Conservation (phyloP, 306 rosid species). For the Vigna hirtella region DNA sequence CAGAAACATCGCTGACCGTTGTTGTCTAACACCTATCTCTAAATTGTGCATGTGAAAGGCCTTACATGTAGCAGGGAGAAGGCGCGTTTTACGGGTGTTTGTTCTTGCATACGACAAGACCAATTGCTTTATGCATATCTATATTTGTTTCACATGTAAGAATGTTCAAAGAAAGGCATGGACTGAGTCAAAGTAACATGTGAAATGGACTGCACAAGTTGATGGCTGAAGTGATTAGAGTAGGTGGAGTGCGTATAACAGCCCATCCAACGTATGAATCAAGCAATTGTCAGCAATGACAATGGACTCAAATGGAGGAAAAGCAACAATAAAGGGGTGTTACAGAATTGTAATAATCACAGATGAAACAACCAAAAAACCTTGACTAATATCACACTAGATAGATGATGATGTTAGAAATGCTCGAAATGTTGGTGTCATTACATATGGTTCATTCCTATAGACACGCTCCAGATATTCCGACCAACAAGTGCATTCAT, state of each 20-base stretch:
- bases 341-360: neutral
- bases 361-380: neutral
- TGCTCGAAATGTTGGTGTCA: neutral
- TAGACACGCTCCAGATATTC: slow-evolving; percentile 26
- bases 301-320: no score
- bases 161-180: neutral
- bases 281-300: slow-evolving; percentile 5
- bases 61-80: neutral
- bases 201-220: slow-evolving; percentile 1
- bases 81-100: slow-evolving; percentile 3
- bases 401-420: neutral
- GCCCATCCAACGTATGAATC: slow-evolving; percentile 7
- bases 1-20: slow-evolving; percentile 11
- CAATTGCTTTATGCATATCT: neutral
- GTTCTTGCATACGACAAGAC: slow-evolving; percentile 9
- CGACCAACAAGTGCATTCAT: slow-evolving; percentile 29
- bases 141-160: neutral
- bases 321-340: neutral
- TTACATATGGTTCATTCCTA: neutral
- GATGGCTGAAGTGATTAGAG: neutral
- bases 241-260: neutral
- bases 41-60: neutral
- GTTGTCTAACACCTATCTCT: slow-evolving; percentile 13
- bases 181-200: neutral
- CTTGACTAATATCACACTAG: neutral